Evolutionary conservation across 1,284 basidiomycete genomes (phyloP).

Genomic region (Jaminaea rosea): DNA sequence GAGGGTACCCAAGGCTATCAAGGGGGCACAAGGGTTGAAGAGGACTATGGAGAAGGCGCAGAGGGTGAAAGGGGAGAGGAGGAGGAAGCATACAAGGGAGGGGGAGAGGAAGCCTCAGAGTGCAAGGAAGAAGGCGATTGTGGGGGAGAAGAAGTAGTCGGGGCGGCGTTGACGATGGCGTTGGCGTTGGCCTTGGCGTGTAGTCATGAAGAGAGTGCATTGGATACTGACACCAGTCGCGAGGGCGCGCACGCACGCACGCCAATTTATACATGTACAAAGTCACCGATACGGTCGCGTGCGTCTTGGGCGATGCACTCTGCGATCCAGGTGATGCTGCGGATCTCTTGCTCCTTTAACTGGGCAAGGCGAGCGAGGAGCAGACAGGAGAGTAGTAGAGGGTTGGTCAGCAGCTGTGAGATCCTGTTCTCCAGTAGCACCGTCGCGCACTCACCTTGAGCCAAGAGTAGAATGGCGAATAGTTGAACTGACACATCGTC

Average conservation of each 20-base stretch:
- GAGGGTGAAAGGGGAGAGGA: slow-evolving; percentile 84
- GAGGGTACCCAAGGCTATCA: slow-evolving; percentile 80
- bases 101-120: slow-evolving; percentile 83
- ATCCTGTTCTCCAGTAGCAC: slow-evolving; percentile 3
- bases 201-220: too few species aligned
- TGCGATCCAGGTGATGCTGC: slow-evolving; percentile 93
- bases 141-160: slow-evolving; percentile 21
- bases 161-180: too few species aligned
- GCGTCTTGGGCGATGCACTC: slow-evolving; percentile 53
- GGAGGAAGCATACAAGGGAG: slow-evolving; percentile 57
- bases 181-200: too few species aligned
- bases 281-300: slow-evolving; percentile 18
- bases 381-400: background rate
- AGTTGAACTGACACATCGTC: slow-evolving; percentile 45
- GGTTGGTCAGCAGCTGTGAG: background rate
- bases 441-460: slow-evolving; percentile 22
- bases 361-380: background rate
- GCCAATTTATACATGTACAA: slow-evolving; percentile 15
- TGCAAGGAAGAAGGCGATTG: slow-evolving; percentile 60
- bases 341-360: slow-evolving; percentile 97
- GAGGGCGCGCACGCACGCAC: too few species aligned
- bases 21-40: slow-evolving; percentile 79
- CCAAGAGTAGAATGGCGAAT: slow-evolving; percentile 44
- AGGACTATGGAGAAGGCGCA: slow-evolving; percentile 83
- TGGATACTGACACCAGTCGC: too few species aligned